Evolutionary conservation across 139 green algal genomes (phyloP).

Genomic region (Eudorina sp.): DNA sequence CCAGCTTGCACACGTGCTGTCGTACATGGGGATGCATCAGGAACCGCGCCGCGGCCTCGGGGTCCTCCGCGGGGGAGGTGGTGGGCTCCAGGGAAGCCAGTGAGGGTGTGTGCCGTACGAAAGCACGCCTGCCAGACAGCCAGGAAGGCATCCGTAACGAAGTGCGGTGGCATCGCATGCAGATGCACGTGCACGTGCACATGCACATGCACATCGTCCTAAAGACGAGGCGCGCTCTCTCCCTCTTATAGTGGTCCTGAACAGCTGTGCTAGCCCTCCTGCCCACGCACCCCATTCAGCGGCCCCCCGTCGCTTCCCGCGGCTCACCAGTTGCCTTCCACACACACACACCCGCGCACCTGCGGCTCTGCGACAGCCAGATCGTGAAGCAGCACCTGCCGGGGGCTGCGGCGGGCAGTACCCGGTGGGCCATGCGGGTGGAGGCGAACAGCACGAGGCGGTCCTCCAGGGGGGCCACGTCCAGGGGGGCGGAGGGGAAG

Average conservation of each 20-base stretch:
- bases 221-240: too few relatives aligned
- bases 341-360: not conserved
- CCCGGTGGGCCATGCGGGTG: conserved; percentile 80
- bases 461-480: conserved; percentile 71
- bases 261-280: too few relatives aligned
- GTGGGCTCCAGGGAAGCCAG: conserved; percentile 33
- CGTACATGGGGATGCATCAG: conserved; percentile 64
- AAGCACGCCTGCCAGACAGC: not conserved
- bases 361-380: conserved; percentile 73
- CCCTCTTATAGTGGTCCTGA: too few relatives aligned
- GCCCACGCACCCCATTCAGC: too few relatives aligned
- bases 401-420: conserved; percentile 12
- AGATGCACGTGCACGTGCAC: too few relatives aligned
- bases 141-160: too few relatives aligned
- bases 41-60: conserved; percentile 40
- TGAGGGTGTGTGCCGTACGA: not conserved
- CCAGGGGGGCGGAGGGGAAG: conserved; percentile 67
- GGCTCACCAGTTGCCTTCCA: too few relatives aligned
- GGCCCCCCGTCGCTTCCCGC: too few relatives aligned
- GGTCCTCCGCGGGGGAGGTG: not conserved
- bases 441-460: conserved; percentile 84
- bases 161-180: too few relatives aligned
- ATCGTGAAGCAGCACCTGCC: conserved; percentile 82
- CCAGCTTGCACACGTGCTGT: conserved; percentile 69
- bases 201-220: too few relatives aligned